A percentile compares a stretch with the other conserved stretches of the same genome.
Conservation (phyloP, 495 filamentous ascomycete species). For the Annulohypoxylon nitens region DNA sequence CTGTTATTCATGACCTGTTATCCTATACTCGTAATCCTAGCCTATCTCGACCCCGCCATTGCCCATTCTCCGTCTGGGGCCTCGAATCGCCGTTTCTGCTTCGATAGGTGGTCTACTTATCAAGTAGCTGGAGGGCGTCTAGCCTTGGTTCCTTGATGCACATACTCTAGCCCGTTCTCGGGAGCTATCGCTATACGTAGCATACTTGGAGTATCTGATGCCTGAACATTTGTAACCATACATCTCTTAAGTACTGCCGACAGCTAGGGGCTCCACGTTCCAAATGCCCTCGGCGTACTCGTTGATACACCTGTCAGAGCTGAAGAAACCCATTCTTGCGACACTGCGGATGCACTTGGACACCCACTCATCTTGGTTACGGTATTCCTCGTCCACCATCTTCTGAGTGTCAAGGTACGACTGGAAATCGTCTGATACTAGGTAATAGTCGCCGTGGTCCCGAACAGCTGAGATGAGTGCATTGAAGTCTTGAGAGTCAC, state of each 20-base stretch:
- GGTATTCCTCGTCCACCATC: constrained; percentile 90
- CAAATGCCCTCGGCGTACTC: constrained; percentile 98
- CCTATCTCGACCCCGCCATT: background rate
- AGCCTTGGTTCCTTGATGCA: background rate
- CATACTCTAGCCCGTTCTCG: background rate
- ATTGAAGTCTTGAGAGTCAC: constrained; percentile 78
- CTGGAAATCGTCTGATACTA: constrained; percentile 96
- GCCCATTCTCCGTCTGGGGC: background rate
- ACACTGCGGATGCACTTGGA: constrained; percentile 90
- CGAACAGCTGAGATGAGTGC: constrained; percentile 84
- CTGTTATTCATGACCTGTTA: constrained; percentile 25
- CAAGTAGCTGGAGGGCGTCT: background rate
- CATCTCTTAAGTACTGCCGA: constrained; percentile 40
- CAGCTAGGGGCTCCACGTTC: constrained; percentile 85
- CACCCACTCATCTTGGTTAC: constrained; percentile 91
- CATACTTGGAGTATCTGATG: background rate
- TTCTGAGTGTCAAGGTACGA: constrained; percentile 91
- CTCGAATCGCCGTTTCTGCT: background rate
- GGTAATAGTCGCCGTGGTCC: constrained; percentile 96
- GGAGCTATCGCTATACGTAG: background rate
- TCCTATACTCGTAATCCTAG: constrained; percentile 18
- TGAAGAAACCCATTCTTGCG: constrained; percentile 96
- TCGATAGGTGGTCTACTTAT: background rate
- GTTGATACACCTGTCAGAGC: constrained; percentile 93
- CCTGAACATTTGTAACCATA: too few species aligned